Evolutionary conservation across 2,329 filamentous ascomycete genomes (phyloP).

Genomic region (Exophiala oligosperma): DNA sequence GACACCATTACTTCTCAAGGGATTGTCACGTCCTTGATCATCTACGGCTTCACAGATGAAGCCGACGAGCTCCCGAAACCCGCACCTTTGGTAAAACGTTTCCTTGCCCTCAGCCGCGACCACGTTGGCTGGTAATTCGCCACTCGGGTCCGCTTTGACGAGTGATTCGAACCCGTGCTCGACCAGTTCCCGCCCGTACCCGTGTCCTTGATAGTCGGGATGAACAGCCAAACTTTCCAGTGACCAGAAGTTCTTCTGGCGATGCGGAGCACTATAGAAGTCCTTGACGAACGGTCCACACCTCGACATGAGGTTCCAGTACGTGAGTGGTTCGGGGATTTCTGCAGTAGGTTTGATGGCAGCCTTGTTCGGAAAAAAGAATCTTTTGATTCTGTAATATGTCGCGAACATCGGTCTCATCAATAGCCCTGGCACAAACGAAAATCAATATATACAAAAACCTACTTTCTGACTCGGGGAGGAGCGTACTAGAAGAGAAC

Average conservation of each 20-base stretch:
- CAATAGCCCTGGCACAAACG: constrained; percentile 4
- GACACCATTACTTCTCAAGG: constrained; percentile 12
- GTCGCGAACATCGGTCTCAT: constrained; percentile 4
- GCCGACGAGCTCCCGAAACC: constrained; percentile 18
- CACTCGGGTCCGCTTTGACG: constrained; percentile 7
- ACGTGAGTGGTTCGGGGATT: constrained; percentile 21
- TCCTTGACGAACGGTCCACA: constrained; percentile 5
- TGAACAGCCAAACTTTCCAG: constrained; percentile 18
- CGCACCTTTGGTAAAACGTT: constrained; percentile 17
- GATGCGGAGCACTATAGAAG: constrained; percentile 13
- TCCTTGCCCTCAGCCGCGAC: constrained; percentile 18
- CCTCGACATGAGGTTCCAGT: constrained; percentile 7
- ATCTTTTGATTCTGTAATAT: constrained; percentile 1
- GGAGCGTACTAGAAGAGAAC: background rate
- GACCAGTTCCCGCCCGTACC: constrained; percentile 15
- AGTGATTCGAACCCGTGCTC: constrained; percentile 8
- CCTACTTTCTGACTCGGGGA: background rate
- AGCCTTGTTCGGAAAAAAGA: constrained; percentile 11
- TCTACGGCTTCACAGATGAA: constrained; percentile 8
- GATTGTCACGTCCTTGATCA: constrained; percentile 11
- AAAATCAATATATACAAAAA: background rate
- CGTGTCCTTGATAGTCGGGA: constrained; percentile 14
- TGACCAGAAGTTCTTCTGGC: constrained; percentile 17
- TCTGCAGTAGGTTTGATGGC: constrained; percentile 34
- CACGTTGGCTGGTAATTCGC: constrained; percentile 16